Evolutionary conservation across 2,329 filamentous ascomycete genomes (phyloP).

Genomic region (Aspergillus oerlinghausenensis): DNA sequence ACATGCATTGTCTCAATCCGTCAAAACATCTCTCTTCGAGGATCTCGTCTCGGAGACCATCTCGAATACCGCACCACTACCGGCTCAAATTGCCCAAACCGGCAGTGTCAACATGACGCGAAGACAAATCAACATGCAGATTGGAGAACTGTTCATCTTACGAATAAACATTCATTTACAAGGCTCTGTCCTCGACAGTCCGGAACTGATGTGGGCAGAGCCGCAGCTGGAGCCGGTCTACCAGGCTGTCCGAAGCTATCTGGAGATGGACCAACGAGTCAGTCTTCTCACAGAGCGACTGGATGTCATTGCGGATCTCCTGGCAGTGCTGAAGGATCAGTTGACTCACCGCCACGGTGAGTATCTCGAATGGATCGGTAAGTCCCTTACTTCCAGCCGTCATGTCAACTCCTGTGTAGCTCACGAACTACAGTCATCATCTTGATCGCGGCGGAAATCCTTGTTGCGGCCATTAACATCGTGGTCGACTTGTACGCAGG

Average conservation of each 20-base stretch:
- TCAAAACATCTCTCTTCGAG: conserved; percentile 97
- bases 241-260: conserved; percentile 86
- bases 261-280: conserved; percentile 97
- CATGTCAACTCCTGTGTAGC: conserved; percentile 2
- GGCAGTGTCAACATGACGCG: conserved; percentile 87
- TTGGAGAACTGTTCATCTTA: conserved; percentile 95
- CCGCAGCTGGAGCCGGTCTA: conserved; percentile 96
- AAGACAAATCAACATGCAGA: conserved; percentile 97
- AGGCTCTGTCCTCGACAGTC: conserved; percentile 91
- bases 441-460: conserved; percentile 89
- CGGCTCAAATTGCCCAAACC: conserved; percentile 84
- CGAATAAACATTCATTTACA: conserved; percentile 98
- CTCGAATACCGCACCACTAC: conserved; percentile 86
- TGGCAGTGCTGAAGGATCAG: conserved; percentile 93
- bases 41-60: conserved; percentile 93
- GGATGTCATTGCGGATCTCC: conserved; percentile 86
- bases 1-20: conserved; percentile 89
- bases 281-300: conserved; percentile 82
- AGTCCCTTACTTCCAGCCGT: conserved; percentile 31
- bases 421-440: conserved; percentile 66
- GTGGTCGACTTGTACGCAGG: conserved; percentile 84
- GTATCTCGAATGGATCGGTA: conserved; percentile 85
- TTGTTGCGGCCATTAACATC: conserved; percentile 91
- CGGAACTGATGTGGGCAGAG: conserved; percentile 97
- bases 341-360: conserved; percentile 88